Percentiles rank a stretch among this genome's conserved stretches.
These are phyloP conservation scores for Eudorina sp. DNA, from an alignment of 139 green algal species.

Conservation along the genomic window DNA sequence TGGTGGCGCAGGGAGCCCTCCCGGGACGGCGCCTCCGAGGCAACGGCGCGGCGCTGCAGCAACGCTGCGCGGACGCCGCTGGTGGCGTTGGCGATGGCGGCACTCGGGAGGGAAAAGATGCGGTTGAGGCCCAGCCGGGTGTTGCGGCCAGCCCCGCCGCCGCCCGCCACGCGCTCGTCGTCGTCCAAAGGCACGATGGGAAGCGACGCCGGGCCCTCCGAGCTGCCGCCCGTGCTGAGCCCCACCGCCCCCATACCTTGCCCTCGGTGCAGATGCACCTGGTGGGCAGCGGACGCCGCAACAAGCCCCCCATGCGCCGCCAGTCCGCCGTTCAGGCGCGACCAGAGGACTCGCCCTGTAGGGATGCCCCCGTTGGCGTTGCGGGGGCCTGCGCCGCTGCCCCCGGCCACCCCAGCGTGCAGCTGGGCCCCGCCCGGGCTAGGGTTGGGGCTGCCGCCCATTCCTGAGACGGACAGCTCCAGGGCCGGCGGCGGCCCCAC, in stretches of 20 bases:
- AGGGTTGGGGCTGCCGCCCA: neutral
- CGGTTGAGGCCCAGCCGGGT: neutral
- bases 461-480: neutral
- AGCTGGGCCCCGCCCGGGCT: no score
- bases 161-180: neutral
- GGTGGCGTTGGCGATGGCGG: neutral
- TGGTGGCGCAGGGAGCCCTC: constrained; percentile 20
- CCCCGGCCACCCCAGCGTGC: neutral
- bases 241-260: neutral
- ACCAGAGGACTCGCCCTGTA: neutral
- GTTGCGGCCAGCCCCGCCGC: neutral
- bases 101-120: constrained; percentile 3
- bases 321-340: neutral
- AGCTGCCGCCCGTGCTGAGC: constrained; percentile 9
- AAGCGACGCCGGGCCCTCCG: neutral
- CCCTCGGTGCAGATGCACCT: neutral
- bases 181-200: neutral
- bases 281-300: neutral
- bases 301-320: neutral
- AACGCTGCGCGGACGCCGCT: neutral
- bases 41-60: neutral
- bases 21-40: neutral
- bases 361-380: neutral
- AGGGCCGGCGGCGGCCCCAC: neutral
- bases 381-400: neutral